Base-by-base conservation (phyloP, 371 early-diverging fungal species). In the Syncephalis plumigaleata region DNA sequence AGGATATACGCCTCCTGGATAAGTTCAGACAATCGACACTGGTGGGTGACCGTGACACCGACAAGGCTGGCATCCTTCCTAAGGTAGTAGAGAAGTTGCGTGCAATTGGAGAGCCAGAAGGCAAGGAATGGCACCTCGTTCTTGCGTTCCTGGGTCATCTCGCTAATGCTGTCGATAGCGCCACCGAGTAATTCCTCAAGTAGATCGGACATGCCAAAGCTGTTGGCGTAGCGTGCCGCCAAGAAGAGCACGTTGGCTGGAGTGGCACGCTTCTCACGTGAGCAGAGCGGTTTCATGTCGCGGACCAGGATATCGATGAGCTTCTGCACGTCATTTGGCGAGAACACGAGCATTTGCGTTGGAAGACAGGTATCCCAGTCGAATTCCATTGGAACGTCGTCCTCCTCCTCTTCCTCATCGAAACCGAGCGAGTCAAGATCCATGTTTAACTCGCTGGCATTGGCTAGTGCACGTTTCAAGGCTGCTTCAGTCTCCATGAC, bases 291-390 rank as follows among this genome's bases (percentile, higher is more conserved):
- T 25, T 67, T 71, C 45, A 82, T 72, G 16, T 71, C 56, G 23
- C 65, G 70, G 42, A 87, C 70, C 5, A 81, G 63, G 0, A 77
- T 74, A 42, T 81, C 64, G 23, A 92, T 60, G 20, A 92, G 75
- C 42, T 68, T 71, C 2, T 71, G 66, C 37, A 89, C 61, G 20
- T 80, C 68, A 39, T 69, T 65, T 31, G 67, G 67, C 20, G 77
- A 73, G 59, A 91, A 85, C 16, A 90, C 93, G 67, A 88, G 79
- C 90, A 90, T 89, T 61, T 87, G 90, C 61, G 86, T 82, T 9
- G 76, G 77, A 39, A 67, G 63, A 60, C 87, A 82, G 42, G 60
- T 71, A 47, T 79, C 78, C 83, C 81, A 89, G 27, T 77, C 64
- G 62, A 87, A 87, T 42, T 72, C 67, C 17, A 61, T 59, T 24